Conservation (phyloP, 176 grass and related monocot species). For the Oryza glumipatula region DNA sequence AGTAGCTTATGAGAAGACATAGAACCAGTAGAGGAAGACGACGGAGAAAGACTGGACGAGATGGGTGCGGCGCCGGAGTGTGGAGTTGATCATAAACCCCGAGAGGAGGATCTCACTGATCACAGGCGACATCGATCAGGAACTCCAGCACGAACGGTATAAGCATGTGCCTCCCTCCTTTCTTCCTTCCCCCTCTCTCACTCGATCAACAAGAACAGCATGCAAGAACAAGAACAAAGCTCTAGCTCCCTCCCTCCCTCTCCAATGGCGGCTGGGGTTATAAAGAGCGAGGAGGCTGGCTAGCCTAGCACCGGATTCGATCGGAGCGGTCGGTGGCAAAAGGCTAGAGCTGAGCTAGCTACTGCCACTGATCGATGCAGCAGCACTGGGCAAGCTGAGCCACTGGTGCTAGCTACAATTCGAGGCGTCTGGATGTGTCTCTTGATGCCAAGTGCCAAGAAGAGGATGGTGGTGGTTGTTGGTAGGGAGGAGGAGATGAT, state of each 20-base stretch:
- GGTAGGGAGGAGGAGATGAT: neutral
- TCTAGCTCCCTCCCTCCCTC: neutral
- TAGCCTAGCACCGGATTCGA: slow-evolving; percentile 30
- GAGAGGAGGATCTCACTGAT: slow-evolving; percentile 99
- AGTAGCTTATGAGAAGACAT: slow-evolving; percentile 96
- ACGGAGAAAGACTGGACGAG: slow-evolving; percentile 99
- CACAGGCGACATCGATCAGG: slow-evolving; percentile 88
- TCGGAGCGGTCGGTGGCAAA: slow-evolving; percentile 25
- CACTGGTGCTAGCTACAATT: too few species aligned
- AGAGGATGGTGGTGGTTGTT: neutral
- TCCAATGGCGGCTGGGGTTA: slow-evolving; percentile 22
- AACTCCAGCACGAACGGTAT: slow-evolving; percentile 62
- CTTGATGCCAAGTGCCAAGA: too few species aligned
- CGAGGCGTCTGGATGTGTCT: neutral
- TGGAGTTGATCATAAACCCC: slow-evolving; percentile 99
- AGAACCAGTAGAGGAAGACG: slow-evolving; percentile 99
- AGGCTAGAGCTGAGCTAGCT: neutral
- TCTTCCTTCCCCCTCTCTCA: neutral
- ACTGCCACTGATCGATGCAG: too few species aligned
- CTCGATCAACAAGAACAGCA: slow-evolving; percentile 1
- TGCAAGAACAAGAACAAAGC: neutral
- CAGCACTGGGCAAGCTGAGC: neutral
- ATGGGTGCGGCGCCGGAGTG: slow-evolving; percentile 83
- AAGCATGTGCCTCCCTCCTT: slow-evolving; percentile 53
- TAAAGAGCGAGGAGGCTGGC: slow-evolving; percentile 4